Evolutionary conservation across 2,329 filamentous ascomycete species (phyloP).

Genomic region (Pestalotiopsis sp.): DNA sequence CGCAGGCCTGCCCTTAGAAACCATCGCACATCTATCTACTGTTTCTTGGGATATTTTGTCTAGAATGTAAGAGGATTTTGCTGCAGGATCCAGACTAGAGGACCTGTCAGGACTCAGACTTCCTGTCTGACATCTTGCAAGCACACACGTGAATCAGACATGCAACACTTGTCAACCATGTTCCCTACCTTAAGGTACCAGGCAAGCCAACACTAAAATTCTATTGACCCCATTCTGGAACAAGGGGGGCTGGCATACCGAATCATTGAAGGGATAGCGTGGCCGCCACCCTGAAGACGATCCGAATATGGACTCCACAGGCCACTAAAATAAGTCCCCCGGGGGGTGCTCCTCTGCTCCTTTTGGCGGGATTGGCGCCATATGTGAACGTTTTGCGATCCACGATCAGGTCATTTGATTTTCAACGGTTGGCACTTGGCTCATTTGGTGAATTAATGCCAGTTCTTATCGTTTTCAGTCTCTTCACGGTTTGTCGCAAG

Average conservation of each 20-base stretch:
- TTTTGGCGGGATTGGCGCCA: not conserved
- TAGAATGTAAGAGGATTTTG: no score
- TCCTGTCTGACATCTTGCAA: no score
- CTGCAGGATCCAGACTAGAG: no score
- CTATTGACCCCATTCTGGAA: not conserved
- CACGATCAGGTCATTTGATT: not conserved
- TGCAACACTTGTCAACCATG: not conserved
- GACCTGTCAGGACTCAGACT: no score
- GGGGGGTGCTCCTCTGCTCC: not conserved
- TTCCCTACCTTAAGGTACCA: no score
- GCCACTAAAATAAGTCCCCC: no score
- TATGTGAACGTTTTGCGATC: not conserved
- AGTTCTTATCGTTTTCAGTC: not conserved
- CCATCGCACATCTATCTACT: no score
- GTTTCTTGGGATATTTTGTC: no score
- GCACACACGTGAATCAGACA: no score
- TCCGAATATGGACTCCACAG: not conserved
- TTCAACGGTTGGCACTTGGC: not conserved
- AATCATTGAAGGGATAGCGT: not conserved
- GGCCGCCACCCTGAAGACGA: not conserved
- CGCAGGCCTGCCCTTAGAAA: no score
- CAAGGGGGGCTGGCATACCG: not conserved
- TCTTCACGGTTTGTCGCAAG: not conserved
- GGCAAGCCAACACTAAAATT: not conserved
- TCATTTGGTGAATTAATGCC: not conserved